A percentile compares a stretch with the other conserved stretches of the same genome.
Conservation (phyloP, 2,329 filamentous ascomycete species). For the Magnaporthiopsis poae region DNA sequence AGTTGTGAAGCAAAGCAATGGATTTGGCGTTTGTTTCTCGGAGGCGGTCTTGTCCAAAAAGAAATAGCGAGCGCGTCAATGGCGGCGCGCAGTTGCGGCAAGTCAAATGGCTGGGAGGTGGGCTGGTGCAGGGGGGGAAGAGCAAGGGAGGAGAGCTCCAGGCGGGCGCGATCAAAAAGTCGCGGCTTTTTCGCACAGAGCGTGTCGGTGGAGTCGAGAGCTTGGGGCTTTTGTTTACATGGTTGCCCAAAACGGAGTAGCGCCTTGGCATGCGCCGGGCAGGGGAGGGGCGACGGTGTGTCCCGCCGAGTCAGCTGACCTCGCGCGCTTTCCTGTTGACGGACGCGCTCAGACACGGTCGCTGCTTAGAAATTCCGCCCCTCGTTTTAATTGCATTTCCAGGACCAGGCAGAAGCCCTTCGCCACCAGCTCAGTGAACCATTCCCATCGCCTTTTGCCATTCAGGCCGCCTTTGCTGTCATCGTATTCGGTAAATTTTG, state of each 20-base stretch:
- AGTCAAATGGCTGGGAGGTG: neutral
- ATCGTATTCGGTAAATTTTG: too few relatives aligned
- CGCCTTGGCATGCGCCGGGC: neutral
- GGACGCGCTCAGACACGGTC: slow-evolving; percentile 2
- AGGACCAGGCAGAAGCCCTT: too few relatives aligned
- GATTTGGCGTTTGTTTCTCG: neutral
- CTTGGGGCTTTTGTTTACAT: slow-evolving; percentile 6
- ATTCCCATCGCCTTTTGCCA: too few relatives aligned
- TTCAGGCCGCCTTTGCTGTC: too few relatives aligned
- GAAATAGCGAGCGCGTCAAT: neutral
- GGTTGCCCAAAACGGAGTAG: slow-evolving; percentile 6
- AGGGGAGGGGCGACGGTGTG: neutral
- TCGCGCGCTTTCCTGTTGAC: slow-evolving; percentile 6
- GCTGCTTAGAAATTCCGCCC: slow-evolving; percentile 5
- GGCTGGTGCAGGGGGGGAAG: neutral
- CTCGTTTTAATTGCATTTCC: neutral
- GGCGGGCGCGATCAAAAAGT: neutral
- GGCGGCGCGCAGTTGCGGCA: neutral
- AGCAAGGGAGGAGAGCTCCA: neutral
- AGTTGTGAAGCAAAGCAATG: neutral
- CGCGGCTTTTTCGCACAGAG: neutral
- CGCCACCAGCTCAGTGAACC: too few relatives aligned
- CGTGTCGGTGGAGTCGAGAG: neutral
- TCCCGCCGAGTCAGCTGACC: slow-evolving; percentile 2
- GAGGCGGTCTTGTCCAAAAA: neutral